Percentiles rank a stretch among this genome's conserved stretches.
phyloP scores from a whole-genome alignment of 805 yeast genomes.

The Wickerhamomyces silvicola region DNA sequence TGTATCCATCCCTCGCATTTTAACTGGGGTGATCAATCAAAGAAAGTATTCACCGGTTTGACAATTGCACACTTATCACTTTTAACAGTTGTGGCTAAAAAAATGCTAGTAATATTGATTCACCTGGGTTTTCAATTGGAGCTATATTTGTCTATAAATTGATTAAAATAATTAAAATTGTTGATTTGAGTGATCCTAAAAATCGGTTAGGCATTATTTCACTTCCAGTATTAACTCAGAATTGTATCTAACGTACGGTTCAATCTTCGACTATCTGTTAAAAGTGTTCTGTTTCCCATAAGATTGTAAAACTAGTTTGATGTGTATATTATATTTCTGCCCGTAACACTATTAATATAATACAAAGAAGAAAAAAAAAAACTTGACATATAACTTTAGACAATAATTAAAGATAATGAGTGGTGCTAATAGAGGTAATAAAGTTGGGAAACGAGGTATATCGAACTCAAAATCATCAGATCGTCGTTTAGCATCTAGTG shows the following conservation, averaged over 20 bases:
- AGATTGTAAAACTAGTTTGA: conserved; percentile 6
- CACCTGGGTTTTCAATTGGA: conserved; percentile 75
- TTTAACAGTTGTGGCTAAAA: conserved; percentile 63
- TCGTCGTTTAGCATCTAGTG: conserved; percentile 46
- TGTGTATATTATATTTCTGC: neutral
- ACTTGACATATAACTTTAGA: too few relatives aligned
- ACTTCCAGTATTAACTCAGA: conserved; percentile 74
- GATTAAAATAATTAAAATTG: conserved; percentile 59
- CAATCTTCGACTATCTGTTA: conserved; percentile 58
- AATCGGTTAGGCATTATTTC: conserved; percentile 83
- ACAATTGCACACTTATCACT: conserved; percentile 62
- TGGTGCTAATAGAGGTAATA: conserved; percentile 2
- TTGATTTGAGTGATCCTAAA: conserved; percentile 71
- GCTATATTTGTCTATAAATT: conserved; percentile 65
- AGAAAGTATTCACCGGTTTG: conserved; percentile 57
- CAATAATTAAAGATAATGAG: neutral
- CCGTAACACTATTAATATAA: neutral
- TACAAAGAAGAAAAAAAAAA: too few relatives aligned
- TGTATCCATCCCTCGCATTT: conserved; percentile 72
- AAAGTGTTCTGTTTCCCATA: conserved; percentile 39
- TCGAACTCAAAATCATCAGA: conserved; percentile 38
- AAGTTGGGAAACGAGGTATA: conserved; percentile 11
- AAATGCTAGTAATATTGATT: conserved; percentile 59
- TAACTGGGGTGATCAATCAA: conserved; percentile 87
- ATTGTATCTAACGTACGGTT: conserved; percentile 57